Evolutionary conservation across 345 rosid genomes (phyloP).

Genomic region (Kernera saxatilis): DNA sequence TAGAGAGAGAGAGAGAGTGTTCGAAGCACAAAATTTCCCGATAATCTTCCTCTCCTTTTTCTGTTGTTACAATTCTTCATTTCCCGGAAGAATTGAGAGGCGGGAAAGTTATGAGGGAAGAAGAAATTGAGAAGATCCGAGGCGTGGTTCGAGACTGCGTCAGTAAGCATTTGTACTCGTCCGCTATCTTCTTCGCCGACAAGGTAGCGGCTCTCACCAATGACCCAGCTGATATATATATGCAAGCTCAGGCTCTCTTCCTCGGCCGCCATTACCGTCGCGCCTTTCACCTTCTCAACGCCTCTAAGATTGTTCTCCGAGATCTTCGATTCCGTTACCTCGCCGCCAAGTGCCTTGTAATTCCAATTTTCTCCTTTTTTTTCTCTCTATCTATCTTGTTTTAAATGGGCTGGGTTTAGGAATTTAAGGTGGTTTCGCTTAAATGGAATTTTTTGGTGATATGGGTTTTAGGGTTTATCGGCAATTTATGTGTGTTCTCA

Average conservation of each 20-base stretch:
- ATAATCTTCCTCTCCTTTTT: not conserved
- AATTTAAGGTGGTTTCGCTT: not conserved
- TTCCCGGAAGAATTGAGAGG: not conserved
- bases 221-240: slow-evolving; percentile 83
- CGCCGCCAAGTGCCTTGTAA: slow-evolving; percentile 92
- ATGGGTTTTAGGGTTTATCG: slow-evolving; percentile 22
- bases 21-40: not conserved
- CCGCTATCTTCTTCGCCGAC: slow-evolving; percentile 95
- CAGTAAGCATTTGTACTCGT: slow-evolving; percentile 93
- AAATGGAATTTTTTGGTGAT: not conserved
- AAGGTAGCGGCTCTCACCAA: slow-evolving; percentile 75
- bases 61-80: not conserved
- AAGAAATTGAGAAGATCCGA: slow-evolving; percentile 79
- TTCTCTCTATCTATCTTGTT: not conserved
- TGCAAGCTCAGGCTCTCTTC: slow-evolving; percentile 95
- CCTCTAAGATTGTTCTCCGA: slow-evolving; percentile 83
- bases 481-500: slow-evolving; percentile 18
- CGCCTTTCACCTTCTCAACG: slow-evolving; percentile 85
- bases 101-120: slow-evolving; percentile 61
- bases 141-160: slow-evolving; percentile 93
- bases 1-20: too few relatives aligned
- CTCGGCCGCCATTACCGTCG: slow-evolving; percentile 94
- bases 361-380: not conserved
- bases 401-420: not conserved
- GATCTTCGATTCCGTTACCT: slow-evolving; percentile 98